Conservation (phyloP, 129 eudicot species). For the Gnaphalium uliginosum region DNA sequence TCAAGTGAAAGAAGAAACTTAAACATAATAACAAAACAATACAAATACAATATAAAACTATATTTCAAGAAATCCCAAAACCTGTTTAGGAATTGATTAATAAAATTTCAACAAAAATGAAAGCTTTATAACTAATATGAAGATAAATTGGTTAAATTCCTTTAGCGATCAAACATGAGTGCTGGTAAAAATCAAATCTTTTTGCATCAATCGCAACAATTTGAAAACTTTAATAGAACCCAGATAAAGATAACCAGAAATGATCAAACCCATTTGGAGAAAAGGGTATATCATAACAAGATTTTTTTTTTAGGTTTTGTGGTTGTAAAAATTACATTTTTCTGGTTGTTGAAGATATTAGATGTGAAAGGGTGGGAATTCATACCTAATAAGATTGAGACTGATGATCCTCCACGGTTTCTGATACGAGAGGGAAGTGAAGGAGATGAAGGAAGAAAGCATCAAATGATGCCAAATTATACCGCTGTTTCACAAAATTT, state of each 20-base stretch:
- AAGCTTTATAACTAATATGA: background rate
- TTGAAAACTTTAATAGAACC: background rate
- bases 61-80: background rate
- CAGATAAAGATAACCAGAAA: background rate
- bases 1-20: background rate
- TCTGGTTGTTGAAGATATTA: background rate
- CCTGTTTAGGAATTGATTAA: background rate
- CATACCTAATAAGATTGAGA: constrained; percentile 30
- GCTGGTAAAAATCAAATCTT: background rate
- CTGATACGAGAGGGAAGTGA: constrained; percentile 19
- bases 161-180: no score
- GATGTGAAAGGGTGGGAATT: constrained; percentile 2
- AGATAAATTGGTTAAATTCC: no score
- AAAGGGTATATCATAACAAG: constrained; percentile 9
- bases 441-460: constrained; percentile 28
- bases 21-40: background rate
- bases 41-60: background rate
- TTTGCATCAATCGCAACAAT: constrained; percentile 1
- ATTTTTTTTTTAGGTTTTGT: background rate
- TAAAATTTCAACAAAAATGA: background rate
- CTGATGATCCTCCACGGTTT: constrained; percentile 23
- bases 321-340: background rate
- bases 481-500: background rate
- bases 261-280: constrained; percentile 14
- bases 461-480: background rate